These are phyloP conservation scores for Coccinonectria pachysandricola DNA, from an alignment of 2,329 filamentous ascomycete species.

Conservation along the genomic window DNA sequence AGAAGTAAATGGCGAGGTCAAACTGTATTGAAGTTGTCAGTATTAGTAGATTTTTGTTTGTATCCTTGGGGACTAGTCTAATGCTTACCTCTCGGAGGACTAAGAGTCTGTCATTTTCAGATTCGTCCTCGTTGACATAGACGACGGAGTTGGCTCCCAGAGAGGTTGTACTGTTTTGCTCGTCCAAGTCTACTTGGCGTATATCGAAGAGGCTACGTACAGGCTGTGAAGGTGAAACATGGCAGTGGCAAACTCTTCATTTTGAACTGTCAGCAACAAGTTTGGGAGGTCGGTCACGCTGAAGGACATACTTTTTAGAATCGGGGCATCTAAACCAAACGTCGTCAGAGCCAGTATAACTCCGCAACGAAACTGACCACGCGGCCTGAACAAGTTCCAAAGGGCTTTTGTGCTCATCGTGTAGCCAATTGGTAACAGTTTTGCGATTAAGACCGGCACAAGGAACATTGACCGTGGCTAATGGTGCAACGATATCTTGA, in stretches of 20 bases:
- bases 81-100: no score
- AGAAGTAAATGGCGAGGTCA: slow-evolving; percentile 1
- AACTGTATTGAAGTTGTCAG: slow-evolving; percentile 1
- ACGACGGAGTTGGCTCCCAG: slow-evolving; percentile 1
- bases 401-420: not conserved
- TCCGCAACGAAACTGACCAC: slow-evolving; percentile 1
- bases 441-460: not conserved
- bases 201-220: slow-evolving; percentile 1
- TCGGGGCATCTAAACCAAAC: not conserved
- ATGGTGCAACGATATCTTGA: not conserved
- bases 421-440: not conserved
- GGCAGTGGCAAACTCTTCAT: slow-evolving; percentile 1
- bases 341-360: slow-evolving; percentile 1
- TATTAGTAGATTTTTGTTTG: no score
- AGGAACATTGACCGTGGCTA: slow-evolving; percentile 1
- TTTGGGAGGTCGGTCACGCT: not conserved
- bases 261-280: not conserved
- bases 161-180: not conserved
- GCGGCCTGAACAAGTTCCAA: slow-evolving; percentile 1
- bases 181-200: not conserved
- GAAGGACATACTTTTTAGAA: not conserved
- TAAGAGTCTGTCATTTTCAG: not conserved
- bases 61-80: no score
- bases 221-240: slow-evolving; percentile 1
- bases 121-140: not conserved